Evolutionary conservation across 2,329 filamentous ascomycete species (phyloP).

Genomic region (Aureobasidium melanogenum): DNA sequence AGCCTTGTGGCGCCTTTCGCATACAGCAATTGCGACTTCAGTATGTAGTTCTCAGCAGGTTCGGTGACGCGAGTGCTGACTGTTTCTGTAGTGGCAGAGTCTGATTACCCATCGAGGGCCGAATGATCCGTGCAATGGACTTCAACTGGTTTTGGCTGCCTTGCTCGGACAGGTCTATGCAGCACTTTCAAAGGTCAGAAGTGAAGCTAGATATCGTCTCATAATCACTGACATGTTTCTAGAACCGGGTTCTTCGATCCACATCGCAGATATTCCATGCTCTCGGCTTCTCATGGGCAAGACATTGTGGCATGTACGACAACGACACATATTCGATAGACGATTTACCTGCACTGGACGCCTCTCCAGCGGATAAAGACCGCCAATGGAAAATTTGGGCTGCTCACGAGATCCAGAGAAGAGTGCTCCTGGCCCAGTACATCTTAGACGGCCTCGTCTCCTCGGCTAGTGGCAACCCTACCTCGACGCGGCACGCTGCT

Average conservation of each 20-base stretch:
- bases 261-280: conserved; percentile 38
- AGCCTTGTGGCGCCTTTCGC: conserved; percentile 36
- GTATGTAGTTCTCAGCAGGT: neutral
- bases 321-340: conserved; percentile 26
- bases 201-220: too few species aligned
- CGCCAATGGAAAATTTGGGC: conserved; percentile 35
- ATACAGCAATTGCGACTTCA: conserved; percentile 38
- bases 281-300: conserved; percentile 37
- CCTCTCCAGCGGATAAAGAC: conserved; percentile 29
- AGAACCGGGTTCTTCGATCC: conserved; percentile 34
- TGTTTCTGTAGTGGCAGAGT: conserved; percentile 29
- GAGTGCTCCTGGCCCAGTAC: conserved; percentile 36
- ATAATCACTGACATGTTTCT: neutral
- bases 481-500: conserved; percentile 34
- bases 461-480: conserved; percentile 34
- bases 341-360: conserved; percentile 27
- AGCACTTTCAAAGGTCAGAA: conserved; percentile 25
- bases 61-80: neutral
- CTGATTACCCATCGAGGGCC: conserved; percentile 35
- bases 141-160: conserved; percentile 36
- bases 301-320: conserved; percentile 37
- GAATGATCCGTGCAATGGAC: conserved; percentile 35
- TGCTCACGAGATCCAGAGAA: conserved; percentile 36
- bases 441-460: conserved; percentile 38
- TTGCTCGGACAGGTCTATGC: conserved; percentile 37